phyloP scores from a whole-genome alignment of 768 basidiomycete genomes.

The Tephrocybe sp. region DNA sequence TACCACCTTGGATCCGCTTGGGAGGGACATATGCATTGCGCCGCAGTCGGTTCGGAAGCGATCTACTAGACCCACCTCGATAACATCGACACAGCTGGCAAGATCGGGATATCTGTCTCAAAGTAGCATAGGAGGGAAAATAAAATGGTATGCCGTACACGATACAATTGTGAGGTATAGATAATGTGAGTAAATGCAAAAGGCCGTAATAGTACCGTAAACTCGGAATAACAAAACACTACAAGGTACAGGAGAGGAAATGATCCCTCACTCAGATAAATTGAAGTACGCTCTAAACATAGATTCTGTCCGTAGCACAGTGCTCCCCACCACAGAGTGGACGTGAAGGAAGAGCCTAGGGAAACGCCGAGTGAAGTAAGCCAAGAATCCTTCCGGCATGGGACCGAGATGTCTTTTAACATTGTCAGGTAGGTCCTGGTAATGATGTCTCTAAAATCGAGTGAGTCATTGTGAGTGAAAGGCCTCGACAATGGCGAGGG shows the following conservation, averaged over 20 bases:
- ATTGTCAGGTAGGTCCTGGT: conserved; percentile 92
- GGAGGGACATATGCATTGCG: no score
- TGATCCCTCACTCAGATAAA: conserved; percentile 32
- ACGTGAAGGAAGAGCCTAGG: conserved; percentile 91
- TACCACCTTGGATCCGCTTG: no score
- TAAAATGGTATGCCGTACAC: conserved; percentile 12
- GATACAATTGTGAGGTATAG: conserved; percentile 14
- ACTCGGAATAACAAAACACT: neutral
- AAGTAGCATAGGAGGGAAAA: neutral
- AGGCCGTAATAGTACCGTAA: neutral
- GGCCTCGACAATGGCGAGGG: neutral
- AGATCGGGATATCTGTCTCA: no score
- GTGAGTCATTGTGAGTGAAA: neutral
- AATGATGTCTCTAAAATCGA: conserved; percentile 85
- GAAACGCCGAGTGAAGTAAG: conserved; percentile 93
- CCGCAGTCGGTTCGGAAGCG: no score
- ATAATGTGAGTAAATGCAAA: conserved; percentile 5
- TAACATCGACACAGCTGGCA: no score
- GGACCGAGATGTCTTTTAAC: conserved; percentile 86
- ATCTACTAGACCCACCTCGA: no score
- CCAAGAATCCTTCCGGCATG: conserved; percentile 89
- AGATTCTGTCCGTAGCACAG: conserved; percentile 73
- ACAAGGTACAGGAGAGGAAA: conserved; percentile 9
- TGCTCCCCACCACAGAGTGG: conserved; percentile 73
- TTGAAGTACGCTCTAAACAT: conserved; percentile 93